Percentiles rank a stretch among this genome's conserved stretches.
phyloP scores from a whole-genome alignment of 129 eudicot genomes.

The Flaveria robusta region DNA sequence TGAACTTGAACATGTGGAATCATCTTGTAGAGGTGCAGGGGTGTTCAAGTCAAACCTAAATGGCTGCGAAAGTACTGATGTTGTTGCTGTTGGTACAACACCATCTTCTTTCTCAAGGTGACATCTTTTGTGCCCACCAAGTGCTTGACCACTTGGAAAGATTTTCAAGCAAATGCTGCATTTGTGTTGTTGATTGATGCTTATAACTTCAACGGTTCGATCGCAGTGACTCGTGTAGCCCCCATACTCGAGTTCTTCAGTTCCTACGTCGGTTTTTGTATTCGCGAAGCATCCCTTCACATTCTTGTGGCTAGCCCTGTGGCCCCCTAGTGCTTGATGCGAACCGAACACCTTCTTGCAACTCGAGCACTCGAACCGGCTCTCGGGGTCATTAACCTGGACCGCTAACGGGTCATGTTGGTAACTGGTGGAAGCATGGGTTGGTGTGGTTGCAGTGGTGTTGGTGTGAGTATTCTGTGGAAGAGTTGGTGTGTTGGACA shows the following conservation, averaged over 20 bases:
- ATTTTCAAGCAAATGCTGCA: constrained; percentile 58
- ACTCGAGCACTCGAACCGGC: constrained; percentile 71
- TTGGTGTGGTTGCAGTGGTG: background rate
- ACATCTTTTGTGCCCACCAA: constrained; percentile 75
- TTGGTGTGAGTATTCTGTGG: too few relatives aligned
- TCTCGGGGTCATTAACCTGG: constrained; percentile 26
- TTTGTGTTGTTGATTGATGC: constrained; percentile 44
- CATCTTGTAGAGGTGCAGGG: constrained; percentile 32
- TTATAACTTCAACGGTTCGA: constrained; percentile 20
- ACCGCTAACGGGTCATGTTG: constrained; percentile 21
- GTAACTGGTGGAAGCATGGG: constrained; percentile 27
- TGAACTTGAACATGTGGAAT: constrained; percentile 25
- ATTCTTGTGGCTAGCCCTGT: constrained; percentile 84
- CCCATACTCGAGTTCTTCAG: constrained; percentile 20
- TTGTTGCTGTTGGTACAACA: constrained; percentile 15
- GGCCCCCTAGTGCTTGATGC: constrained; percentile 95
- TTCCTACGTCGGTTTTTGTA: constrained; percentile 27
- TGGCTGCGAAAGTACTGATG: constrained; percentile 2
- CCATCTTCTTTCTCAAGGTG: constrained; percentile 53
- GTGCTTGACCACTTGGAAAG: constrained; percentile 68
- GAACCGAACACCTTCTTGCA: constrained; percentile 65
- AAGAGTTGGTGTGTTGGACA: constrained; percentile 39
- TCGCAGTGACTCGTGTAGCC: constrained; percentile 14
- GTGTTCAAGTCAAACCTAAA: constrained; percentile 36
- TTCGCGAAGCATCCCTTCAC: constrained; percentile 74